Evolutionary conservation across 2,329 filamentous ascomycete species (phyloP), one percentile per base, ranked within the genome.

Genomic region (Claviceps sp.): DNA sequence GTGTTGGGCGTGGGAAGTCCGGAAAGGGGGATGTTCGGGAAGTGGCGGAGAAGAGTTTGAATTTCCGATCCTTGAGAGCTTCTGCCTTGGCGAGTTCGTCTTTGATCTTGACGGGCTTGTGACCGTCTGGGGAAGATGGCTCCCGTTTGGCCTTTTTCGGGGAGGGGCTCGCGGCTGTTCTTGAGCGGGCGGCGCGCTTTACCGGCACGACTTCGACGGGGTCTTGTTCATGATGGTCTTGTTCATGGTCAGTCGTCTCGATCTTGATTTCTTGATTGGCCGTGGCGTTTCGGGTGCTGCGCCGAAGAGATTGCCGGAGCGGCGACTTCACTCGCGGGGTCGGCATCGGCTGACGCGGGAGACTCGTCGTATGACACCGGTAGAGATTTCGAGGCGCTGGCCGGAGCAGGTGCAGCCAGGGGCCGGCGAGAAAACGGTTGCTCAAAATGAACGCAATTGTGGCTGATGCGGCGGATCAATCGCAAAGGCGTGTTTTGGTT

Each of bases 1-100:
- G 64, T 0, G 83, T 87, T 0, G 86, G 86, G 56, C 75, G 80
- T 2, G 67, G 60, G 62, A 83, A 86, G 52, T 80, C 71, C 0
- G 85, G 85, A 57, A 84, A 91, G 0, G 86, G 86, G 1, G 81
- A 73, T 22, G 62, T 58, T 38, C 62, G 61, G 38, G 64, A 49
- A 59, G 69, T 70, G 40, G 68, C 64, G 1, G 66, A 50, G 55
- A 72, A 73, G 1, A 67, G 64, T 49, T 70, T 71, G 39, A 73
- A 65, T 51, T 74, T 74, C 53, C 66, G 69, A 13, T 66, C 65
- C 49, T 67, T 67, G 9, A 72, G 66, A 20, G 57, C 29, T 20
- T 56, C 51, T 13, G 56, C 57, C 26, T 58, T 59, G 50, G 42
- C 8, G 40, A 47, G 13, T 49, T 47, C 26, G 42, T 42, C 11